Conservation (phyloP, 2,329 filamentous ascomycete genomes). For the Didymella arachidicola region DNA sequence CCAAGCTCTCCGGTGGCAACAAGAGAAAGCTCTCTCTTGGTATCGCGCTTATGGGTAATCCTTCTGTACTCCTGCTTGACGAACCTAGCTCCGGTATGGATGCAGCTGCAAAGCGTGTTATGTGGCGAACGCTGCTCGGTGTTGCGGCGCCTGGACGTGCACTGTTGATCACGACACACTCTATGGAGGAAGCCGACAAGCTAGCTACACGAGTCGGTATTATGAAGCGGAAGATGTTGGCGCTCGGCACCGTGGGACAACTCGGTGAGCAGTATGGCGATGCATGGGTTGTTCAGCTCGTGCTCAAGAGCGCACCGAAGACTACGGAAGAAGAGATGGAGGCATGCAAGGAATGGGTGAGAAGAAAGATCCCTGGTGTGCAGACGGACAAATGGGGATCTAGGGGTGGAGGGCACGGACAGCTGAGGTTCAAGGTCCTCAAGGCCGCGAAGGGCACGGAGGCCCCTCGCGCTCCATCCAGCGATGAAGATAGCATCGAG, state of each 20-base stretch:
- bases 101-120: conserved; percentile 86
- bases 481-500: conserved; percentile 8
- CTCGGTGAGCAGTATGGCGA: conserved; percentile 80
- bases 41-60: conserved; percentile 92
- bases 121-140: conserved; percentile 85
- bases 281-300: conserved; percentile 80
- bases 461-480: not conserved
- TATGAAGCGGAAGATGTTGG: conserved; percentile 84
- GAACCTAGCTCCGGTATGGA: conserved; percentile 91
- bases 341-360: conserved; percentile 71
- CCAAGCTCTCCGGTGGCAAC: conserved; percentile 85
- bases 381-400: conserved; percentile 65
- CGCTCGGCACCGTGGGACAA: conserved; percentile 76
- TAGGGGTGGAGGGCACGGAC: conserved; percentile 79
- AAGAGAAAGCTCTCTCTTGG: conserved; percentile 90
- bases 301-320: conserved; percentile 76
- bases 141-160: conserved; percentile 76
- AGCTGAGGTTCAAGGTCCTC: conserved; percentile 83
- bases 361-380: conserved; percentile 66
- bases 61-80: conserved; percentile 84
- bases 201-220: conserved; percentile 85
- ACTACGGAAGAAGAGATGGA: conserved; percentile 74
- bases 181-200: conserved; percentile 94
- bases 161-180: conserved; percentile 88
- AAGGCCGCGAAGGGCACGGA: conserved; percentile 51